A percentile compares a stretch with the other conserved stretches of the same genome.
These are phyloP conservation scores for Rosa lucieae DNA, from an alignment of 306 rosid genomes.

Conservation along the genomic window DNA sequence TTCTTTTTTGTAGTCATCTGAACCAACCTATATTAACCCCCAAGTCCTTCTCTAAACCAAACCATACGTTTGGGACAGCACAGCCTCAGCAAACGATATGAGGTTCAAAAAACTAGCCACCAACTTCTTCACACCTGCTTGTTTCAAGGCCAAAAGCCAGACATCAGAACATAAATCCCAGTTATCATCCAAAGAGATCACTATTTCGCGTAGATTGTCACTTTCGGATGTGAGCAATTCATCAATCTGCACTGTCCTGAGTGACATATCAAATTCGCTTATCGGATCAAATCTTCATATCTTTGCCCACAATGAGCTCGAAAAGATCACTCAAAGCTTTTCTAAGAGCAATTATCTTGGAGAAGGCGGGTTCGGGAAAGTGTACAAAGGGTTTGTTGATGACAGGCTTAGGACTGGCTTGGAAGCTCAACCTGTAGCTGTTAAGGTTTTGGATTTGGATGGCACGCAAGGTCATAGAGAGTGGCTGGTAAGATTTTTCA, in stretches of 20 bases:
- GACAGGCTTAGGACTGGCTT: slow-evolving; percentile 59
- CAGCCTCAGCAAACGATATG: slow-evolving; percentile 30
- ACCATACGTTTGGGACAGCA: slow-evolving; percentile 25
- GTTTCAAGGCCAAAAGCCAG: slow-evolving; percentile 42
- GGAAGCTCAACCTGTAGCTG: slow-evolving; percentile 65
- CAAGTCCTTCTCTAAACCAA: slow-evolving; percentile 7
- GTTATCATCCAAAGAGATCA: slow-evolving; percentile 31
- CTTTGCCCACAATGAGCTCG: slow-evolving; percentile 67
- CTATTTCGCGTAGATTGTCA: slow-evolving; percentile 51
- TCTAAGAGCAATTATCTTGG: slow-evolving; percentile 61
- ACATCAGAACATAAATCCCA: slow-evolving; percentile 22
- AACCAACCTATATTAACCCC: slow-evolving; percentile 27
- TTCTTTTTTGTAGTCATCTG: slow-evolving; percentile 19
- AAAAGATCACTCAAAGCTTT: slow-evolving; percentile 55
- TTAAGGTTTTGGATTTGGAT: slow-evolving; percentile 74
- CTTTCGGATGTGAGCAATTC: slow-evolving; percentile 76
- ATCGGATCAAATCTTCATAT: slow-evolving; percentile 75
- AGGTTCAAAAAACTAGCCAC: slow-evolving; percentile 38
- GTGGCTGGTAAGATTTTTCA: slow-evolving; percentile 70
- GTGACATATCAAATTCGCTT: slow-evolving; percentile 73
- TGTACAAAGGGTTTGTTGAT: slow-evolving; percentile 79
- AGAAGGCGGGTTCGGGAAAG: slow-evolving; percentile 93
- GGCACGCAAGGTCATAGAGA: slow-evolving; percentile 94
- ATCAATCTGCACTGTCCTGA: slow-evolving; percentile 55
- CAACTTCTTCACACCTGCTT: slow-evolving; percentile 45